Base-by-base conservation (phyloP, 2,329 filamentous ascomycete species). In the Aspergillus fischeri region DNA sequence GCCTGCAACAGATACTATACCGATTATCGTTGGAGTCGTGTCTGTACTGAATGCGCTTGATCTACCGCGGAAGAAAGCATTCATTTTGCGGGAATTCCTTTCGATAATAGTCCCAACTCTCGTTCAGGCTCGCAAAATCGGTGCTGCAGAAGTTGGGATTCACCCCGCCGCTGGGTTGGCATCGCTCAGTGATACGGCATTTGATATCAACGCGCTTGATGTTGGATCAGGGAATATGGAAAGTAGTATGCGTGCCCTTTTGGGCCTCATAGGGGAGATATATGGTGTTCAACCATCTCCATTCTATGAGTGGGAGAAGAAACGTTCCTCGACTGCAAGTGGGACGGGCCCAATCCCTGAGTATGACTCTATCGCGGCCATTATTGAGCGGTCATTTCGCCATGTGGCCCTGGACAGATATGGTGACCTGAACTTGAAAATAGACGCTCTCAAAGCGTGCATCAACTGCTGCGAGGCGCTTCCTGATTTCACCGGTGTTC, bases 101-200 rank as follows among this genome's bases (percentile, higher is more conserved):
- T 88, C 87, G 3, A 86, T 92, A 17, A 80, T 97, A 44, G 90
- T 95, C 53, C 88, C 87, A 35, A 92, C 90, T 2, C 81, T 99
- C 8, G 88, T 96, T 4, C 91, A 97, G 73, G 94, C 94, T 17
- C 85, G 94, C 42, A 97, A 95, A 49, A 83, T 93, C 50, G 93
- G 93, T 32, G 94, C 94, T 44, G 92, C 94, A n/a, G 94, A 97
- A 70, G 90, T 94, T 67, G 94, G 93, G 3, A 91, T 99, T 38
- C 93, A 97, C 75, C 94, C 94, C 44, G 93, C 93, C 20, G 91
- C 93, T 9, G 92, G 91, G 0, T 78, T 97, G 52, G 87, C 91
- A 27, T 87, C 88, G 11, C 77, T 94, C 29, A 88, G 86, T 56
- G 73, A 76, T 62, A 78, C 83, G 10, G 67, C 73, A 17, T 76